phyloP scores from a whole-genome alignment of 1,284 basidiomycete genomes.

The Tilletia indica region DNA sequence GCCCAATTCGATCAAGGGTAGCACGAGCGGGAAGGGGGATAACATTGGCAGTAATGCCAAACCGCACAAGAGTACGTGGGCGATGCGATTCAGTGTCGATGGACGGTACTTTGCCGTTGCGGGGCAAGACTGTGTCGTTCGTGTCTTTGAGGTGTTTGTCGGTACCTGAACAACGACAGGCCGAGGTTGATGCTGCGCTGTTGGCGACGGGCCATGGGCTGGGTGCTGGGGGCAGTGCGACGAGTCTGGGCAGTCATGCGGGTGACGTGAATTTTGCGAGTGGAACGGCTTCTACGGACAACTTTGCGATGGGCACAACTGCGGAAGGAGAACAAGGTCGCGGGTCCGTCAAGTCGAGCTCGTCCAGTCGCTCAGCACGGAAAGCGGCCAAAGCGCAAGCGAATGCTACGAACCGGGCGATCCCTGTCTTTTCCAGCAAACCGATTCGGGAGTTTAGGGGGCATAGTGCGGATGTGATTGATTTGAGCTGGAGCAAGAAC shows the following conservation, averaged over 20 bases:
- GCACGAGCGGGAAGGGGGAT: too few relatives aligned
- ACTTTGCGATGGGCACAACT: background rate
- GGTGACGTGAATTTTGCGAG: background rate
- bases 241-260: slow-evolving; percentile 19
- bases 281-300: background rate
- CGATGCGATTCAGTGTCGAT: slow-evolving; percentile 53
- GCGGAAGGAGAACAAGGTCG: background rate
- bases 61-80: slow-evolving; percentile 48
- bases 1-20: background rate
- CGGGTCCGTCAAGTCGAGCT: background rate
- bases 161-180: slow-evolving; percentile 26
- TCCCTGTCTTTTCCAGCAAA: slow-evolving; percentile 34
- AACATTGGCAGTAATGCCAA: slow-evolving; percentile 22
- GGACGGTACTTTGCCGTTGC: slow-evolving; percentile 55
- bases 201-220: slow-evolving; percentile 17
- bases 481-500: slow-evolving; percentile 58
- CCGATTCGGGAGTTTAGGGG: slow-evolving; percentile 53
- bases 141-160: slow-evolving; percentile 43
- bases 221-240: slow-evolving; percentile 15
- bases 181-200: slow-evolving; percentile 23
- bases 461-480: slow-evolving; percentile 55
- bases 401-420: slow-evolving; percentile 12
- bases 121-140: slow-evolving; percentile 54
- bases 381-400: background rate
- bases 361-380: background rate